Evolutionary conservation across 2,329 filamentous ascomycete species (phyloP), one percentile per base, ranked within the genome.

Genomic region (Emergomyces pasteurianus): DNA sequence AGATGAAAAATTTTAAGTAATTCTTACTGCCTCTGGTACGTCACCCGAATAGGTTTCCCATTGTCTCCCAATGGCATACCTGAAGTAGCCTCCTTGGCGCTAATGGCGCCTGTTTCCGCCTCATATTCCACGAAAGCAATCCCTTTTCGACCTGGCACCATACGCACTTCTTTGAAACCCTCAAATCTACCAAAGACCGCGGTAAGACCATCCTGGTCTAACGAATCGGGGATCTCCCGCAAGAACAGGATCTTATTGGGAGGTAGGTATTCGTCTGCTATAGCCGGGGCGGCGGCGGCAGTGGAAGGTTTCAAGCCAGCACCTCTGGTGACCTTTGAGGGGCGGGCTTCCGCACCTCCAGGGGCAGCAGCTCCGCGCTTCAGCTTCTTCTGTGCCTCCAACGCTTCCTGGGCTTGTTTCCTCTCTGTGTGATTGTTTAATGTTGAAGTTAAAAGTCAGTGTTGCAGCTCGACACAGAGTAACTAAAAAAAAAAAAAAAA

Each of bases 101-200:
- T 87, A 69, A 96, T 96, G 34, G 94, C 92, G 49, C 90, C 91
- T 55, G 86, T 82, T 77, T 97, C 91, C 66, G 84, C 86, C 69
- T 96, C 90, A 77, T 97, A 99, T 75, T 99, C 94, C 63, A 96
- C 90, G 74, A 99, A 99, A 0, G 91, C 94, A 73, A 99, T 92
- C 2, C 90, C 90, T 65, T 85, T 87, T 58, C 92, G 81, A 36
- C 90, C 89, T 6, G 92, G 92, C 53, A 97, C 92, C 72, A 90
- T 76, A 69, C 94, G 85, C 53, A 96, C 89, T 78, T 99, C 94
- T 72, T 87, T 88, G 80, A 99, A 96, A 31, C 92, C 92, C 64
- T 95, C 89, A 77, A 95, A 99, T 56, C 88, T 86, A 58, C 86
- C 85, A 76, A 97, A 99, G 64, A 97, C 85, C 38, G 82, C 81